phyloP scores from a whole-genome alignment of 2,329 filamentous ascomycete species.

The Thelonectria blattea region DNA sequence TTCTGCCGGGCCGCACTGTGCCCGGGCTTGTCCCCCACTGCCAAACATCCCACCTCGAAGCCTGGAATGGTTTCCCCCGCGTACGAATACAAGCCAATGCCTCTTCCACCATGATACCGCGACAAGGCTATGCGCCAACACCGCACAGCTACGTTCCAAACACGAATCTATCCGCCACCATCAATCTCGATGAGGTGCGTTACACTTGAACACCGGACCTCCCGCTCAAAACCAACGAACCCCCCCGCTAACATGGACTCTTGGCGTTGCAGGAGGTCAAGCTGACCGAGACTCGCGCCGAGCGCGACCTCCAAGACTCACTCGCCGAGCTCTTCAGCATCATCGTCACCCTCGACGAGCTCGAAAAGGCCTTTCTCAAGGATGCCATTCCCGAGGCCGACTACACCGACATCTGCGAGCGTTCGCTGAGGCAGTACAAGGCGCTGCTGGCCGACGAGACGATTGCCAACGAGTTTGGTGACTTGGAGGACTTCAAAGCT shows the following conservation, averaged over 20 bases:
- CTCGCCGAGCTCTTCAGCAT: constrained; percentile 98
- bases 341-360: constrained; percentile 90
- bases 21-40: constrained; percentile 31
- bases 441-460: constrained; percentile 89
- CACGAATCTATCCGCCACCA: constrained; percentile 80
- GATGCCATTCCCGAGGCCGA: constrained; percentile 91
- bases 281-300: constrained; percentile 81
- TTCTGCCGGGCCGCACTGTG: constrained; percentile 41
- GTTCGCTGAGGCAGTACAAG: constrained; percentile 95
- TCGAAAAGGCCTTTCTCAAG: constrained; percentile 96
- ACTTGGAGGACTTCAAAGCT: constrained; percentile 87
- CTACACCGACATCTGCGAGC: constrained; percentile 95
- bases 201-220: background rate
- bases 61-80: constrained; percentile 14
- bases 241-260: constrained; percentile 20
- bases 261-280: constrained; percentile 87
- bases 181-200: constrained; percentile 87
- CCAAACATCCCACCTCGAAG: constrained; percentile 34
- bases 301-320: constrained; percentile 93
- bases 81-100: constrained; percentile 39
- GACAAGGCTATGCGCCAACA: constrained; percentile 83
- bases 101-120: constrained; percentile 56
- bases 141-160: constrained; percentile 92
- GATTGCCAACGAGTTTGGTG: constrained; percentile 86
- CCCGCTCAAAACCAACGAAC: background rate